These are phyloP conservation scores for Trichomonas gallinae DNA, from an alignment of 208 protist species.

Conservation along the genomic window DNA sequence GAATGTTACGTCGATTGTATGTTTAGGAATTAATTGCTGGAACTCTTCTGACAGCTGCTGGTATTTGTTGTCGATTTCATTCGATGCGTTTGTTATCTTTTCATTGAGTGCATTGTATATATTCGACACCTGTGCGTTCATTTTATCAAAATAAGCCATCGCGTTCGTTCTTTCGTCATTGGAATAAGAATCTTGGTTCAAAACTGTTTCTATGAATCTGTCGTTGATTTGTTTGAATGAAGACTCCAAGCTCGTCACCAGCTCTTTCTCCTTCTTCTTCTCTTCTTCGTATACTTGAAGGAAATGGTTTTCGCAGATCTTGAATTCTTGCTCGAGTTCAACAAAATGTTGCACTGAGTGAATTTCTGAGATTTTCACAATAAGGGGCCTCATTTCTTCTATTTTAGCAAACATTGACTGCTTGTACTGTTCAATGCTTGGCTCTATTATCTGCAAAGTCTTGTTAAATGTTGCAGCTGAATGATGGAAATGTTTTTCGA, in stretches of 20 bases:
- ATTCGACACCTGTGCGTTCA: background rate
- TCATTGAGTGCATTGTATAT: background rate
- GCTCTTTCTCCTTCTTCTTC: background rate
- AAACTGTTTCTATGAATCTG: background rate
- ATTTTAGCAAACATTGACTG: background rate
- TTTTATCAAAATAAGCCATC: background rate
- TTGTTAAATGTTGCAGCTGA: background rate
- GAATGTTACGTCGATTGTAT: background rate
- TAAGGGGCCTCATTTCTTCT: background rate
- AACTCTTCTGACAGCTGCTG: background rate
- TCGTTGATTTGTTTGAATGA: background rate
- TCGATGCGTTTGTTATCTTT: background rate
- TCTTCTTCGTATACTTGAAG: background rate
- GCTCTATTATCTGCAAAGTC: background rate
- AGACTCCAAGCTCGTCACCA: background rate
- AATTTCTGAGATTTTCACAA: background rate
- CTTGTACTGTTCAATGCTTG: background rate
- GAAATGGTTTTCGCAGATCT: background rate
- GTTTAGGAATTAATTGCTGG: background rate
- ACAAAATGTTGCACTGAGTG: background rate
- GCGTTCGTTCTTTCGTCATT: background rate
- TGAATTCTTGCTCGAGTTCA: background rate
- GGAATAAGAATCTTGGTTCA: background rate
- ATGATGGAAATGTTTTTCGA: background rate
- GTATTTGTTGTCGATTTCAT: background rate